Evolutionary conservation across 257 asterid genomes (phyloP), one percentile per base, ranked within the genome.

Genomic region (Paulownia fortunei): DNA sequence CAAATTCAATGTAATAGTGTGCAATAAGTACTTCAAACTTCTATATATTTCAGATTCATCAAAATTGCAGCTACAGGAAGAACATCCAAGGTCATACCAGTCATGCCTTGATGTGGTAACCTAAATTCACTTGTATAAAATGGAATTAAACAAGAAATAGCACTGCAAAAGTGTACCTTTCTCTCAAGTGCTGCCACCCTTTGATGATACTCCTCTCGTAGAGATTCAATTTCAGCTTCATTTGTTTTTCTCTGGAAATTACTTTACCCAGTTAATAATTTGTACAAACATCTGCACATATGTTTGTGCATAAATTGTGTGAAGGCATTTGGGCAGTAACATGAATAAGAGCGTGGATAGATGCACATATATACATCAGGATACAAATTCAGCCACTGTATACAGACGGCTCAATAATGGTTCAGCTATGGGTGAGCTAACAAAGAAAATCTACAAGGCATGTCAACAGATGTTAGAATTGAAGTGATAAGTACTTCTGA

Each of bases 181-280:
- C 99, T 90, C 86, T 96, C 99, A 81, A 96, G 96, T 76, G 92
- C 78, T 82, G 98, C 82, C 75, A 93, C 96, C 83, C 91, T 92
- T 77, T 89, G 97, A 86, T 92, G 98, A 79, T 90, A 93, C 87
- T 96, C 99, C 84, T 96, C 98, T 21, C 99, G 91, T 41, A 96
- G 89, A 81, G 97, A 86, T 79, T 96, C 99, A 83, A 83, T 72
- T 86, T 89, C 98, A 83, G 91, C 94, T 60, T 93, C 99, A 86
- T 73, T 92, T 78, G 98, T 87, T 84, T 89, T 92, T 77, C 88
- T 82, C 99, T 96, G 90, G 55, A 85, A 89, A 79, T 66, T 34
- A 80, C 63, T 36, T 52, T 56, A 44, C 65, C 52, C 69, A 71
- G 80, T 81, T 77, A 81, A 51, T 42, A 59, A 69, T 56, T 49